These are phyloP conservation scores for Neofusicoccum laricinum DNA, from an alignment of 2,329 filamentous ascomycete species.

Conservation along the genomic window DNA sequence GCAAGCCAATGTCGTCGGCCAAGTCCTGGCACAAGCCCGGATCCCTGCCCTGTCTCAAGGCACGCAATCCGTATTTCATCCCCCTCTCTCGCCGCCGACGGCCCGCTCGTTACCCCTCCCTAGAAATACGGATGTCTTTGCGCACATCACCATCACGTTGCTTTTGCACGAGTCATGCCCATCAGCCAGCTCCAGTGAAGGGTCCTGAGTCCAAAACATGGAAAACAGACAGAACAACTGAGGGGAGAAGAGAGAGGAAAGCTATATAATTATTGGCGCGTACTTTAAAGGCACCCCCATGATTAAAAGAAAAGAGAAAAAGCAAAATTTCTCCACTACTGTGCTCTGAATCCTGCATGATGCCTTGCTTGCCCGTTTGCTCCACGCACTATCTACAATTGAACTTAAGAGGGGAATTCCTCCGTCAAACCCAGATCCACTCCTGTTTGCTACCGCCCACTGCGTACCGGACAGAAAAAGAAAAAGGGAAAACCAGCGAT, in stretches of 20 bases:
- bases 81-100: background rate
- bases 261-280: conserved; percentile 15
- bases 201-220: background rate
- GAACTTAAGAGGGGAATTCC: conserved; percentile 18
- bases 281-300: conserved; percentile 9
- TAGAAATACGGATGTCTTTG: background rate
- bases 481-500: conserved; percentile 1
- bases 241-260: background rate
- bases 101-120: background rate
- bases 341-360: conserved; percentile 14
- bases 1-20: background rate
- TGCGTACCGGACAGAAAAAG: background rate
- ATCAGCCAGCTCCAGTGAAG: background rate
- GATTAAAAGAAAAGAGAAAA: background rate
- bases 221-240: background rate
- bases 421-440: conserved; percentile 10
- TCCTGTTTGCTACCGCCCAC: conserved; percentile 12
- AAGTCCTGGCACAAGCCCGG: background rate
- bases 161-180: background rate
- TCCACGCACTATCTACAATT: conserved; percentile 27
- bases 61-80: background rate
- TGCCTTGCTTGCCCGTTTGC: conserved; percentile 15
- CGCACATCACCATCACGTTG: background rate
- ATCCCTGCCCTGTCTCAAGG: background rate
- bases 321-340: conserved; percentile 14